Base-by-base conservation (phyloP, 495 filamentous ascomycete species). In the Penicillium robsamsonii region DNA sequence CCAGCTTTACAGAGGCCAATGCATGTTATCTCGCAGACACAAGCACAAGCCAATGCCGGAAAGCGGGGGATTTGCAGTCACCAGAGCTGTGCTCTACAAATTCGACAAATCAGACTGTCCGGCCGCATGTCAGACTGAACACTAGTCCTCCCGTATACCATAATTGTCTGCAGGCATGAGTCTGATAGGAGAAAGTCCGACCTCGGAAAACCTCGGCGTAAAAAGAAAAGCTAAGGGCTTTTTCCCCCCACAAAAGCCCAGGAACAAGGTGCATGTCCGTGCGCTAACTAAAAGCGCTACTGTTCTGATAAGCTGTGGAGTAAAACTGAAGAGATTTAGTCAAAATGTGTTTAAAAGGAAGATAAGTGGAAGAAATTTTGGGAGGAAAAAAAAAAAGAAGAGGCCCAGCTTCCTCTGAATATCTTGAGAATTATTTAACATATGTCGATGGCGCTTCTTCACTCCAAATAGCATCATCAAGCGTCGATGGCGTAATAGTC, bases 401-500 rank as follows among this genome's bases (percentile, higher is more conserved):
- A 17, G 25, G 25, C n/a, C n/a, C n/a, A n/a, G n/a, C n/a, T n/a
- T n/a, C n/a, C n/a, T n/a, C n/a, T n/a, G n/a, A 27, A 27, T 27
- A 27, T 27, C 25, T 27, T 27, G 25, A 1, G 22, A 22, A 22
- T 1, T 22, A 22, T 22, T 22, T 22, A 22, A 53, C 49, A 60
- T 60, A 20, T 11, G 40, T 37, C n/a, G 18, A 55, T 59, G 43
- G 57, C 40, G 45, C 42, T 46, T 33, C 8, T n/a, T 22, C 30
- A 18, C 53, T 57, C 27, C 35, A 50, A 40, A 60, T 53, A 50
- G 33, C 46, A 49, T 40, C 53, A 24, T 46, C 33, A n/a, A 30
- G 22, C 50, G 35, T 57, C 53, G 57, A 65, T 65, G 63, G 59
- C 63, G 60, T 65, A 60, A 64, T 60, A 33, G 30, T 31, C 5